Evolutionary conservation across 148 eudicot genomes (phyloP), one percentile per base, ranked within the genome.

Genomic region (Chenopodium quinoa): DNA sequence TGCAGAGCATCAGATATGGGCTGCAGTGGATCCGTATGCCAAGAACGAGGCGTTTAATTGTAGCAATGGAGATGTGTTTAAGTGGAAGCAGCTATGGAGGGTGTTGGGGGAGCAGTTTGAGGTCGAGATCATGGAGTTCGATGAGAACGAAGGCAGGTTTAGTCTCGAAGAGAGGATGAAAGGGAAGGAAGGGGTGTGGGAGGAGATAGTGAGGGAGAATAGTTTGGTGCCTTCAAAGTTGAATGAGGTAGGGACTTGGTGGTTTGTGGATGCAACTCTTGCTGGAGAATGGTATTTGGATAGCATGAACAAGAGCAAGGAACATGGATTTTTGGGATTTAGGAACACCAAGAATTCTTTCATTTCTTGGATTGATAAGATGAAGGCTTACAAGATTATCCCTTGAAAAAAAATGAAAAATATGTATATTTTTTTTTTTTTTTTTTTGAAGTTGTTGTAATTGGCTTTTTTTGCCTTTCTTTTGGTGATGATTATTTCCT

Each of bases 1-100:
- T 4, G 90, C 90, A 0, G 90, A 88, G 80, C 90, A 88, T 19
- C 90, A 88, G 1, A 88, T 88, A 62, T 88, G 90, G 90, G 90
- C 88, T 19, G 86, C 90, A 0, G 90, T 88, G 19, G 90, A 88
- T 77, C 83, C 85, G 9, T 88, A 86, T 78, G 90, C 88, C 0
- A 88, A 86, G 71, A 82, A 88, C 27, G 90, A 88, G 68, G 88
- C 88, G 4, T 88, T 88, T 50, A 88, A 88, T 69, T 81, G 86
- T 58, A 88, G 86, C 79, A 88, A 88, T 27, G 90, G 90, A 2
- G 90, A 88, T 76, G 83, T 88, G 75, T 88, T 88, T 58, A 88
- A 71, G 87, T 88, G 88, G 90, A 88, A 88, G 84, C 88, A 88
- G 1, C 31, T 88, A 64, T 88, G 90, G 90, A 31, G 29, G 72